Evolutionary conservation across 2,329 filamentous ascomycete genomes (phyloP).

Genomic region (Pseudogymnoascus destructans): DNA sequence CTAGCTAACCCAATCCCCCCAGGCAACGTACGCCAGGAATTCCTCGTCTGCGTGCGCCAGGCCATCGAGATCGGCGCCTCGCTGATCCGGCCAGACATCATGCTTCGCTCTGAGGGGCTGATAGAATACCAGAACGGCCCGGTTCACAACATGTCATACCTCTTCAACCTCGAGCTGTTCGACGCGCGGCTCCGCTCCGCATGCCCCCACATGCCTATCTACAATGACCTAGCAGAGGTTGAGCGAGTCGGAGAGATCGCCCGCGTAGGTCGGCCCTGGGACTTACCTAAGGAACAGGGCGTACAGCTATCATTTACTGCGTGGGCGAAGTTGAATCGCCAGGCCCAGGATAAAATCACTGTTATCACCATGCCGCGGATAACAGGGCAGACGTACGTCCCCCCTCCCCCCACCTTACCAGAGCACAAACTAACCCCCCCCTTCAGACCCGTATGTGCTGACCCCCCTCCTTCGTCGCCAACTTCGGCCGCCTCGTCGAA

Average conservation of each 20-base stretch:
- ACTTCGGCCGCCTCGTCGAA: not conserved
- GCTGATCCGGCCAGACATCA: not conserved
- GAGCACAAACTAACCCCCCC: not conserved
- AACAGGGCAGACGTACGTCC: not conserved
- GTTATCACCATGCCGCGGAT: not conserved
- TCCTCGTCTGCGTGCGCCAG: not conserved
- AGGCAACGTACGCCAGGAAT: not conserved
- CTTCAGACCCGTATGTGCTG: not conserved
- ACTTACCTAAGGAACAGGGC: slow-evolving; percentile 15
- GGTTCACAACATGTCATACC: slow-evolving; percentile 9
- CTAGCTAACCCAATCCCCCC: slow-evolving; percentile 6
- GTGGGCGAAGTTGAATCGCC: not conserved
- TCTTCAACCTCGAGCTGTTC: slow-evolving; percentile 13
- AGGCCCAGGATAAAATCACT: not conserved
- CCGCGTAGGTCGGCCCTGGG: slow-evolving; percentile 16
- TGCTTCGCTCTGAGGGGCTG: not conserved
- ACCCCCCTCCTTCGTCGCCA: not conserved
- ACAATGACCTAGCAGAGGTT: slow-evolving; percentile 11
- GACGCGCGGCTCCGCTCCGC: slow-evolving; percentile 7
- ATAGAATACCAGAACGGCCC: not conserved
- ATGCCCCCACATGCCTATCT: slow-evolving; percentile 13
- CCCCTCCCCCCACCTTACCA: not conserved
- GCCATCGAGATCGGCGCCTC: not conserved
- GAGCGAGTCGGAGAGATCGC: slow-evolving; percentile 10
- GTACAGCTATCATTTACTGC: not conserved